Conservation (phyloP, 768 basidiomycete species). For the Boletus edulis region DNA sequence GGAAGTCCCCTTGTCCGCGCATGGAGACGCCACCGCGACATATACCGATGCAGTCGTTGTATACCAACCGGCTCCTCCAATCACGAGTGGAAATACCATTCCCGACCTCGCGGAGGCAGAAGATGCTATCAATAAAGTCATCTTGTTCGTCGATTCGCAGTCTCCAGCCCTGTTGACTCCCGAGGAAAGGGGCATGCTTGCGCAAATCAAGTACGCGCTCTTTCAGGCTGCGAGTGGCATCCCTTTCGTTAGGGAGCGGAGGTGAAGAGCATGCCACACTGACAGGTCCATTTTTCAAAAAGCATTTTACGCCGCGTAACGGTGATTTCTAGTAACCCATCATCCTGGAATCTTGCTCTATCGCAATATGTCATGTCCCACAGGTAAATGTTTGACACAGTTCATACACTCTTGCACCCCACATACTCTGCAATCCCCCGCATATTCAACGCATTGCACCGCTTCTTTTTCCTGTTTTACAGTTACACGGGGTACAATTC, state of each 20-base stretch:
- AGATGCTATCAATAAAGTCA: constrained; percentile 51
- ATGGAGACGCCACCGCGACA: constrained; percentile 19
- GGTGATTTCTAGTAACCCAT: constrained; percentile 13
- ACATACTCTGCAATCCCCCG: constrained; percentile 17
- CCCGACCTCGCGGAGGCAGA: constrained; percentile 52
- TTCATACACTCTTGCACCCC: constrained; percentile 22
- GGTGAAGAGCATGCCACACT: constrained; percentile 16
- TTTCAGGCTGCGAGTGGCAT: constrained; percentile 46
- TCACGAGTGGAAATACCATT: constrained; percentile 30
- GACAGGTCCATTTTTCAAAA: constrained; percentile 15
- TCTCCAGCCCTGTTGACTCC: constrained; percentile 28
- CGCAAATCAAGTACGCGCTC: constrained; percentile 49
- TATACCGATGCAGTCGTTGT: constrained; percentile 31
- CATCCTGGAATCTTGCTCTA: constrained; percentile 9
- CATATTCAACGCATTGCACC: constrained; percentile 22
- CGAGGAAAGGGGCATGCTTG: constrained; percentile 41
- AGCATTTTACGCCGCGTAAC: constrained; percentile 13
- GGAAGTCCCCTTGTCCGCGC: constrained; percentile 28
- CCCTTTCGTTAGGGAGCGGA: constrained; percentile 34
- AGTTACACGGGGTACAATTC: constrained; percentile 15
- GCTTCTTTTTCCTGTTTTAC: constrained; percentile 6
- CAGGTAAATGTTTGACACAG: constrained; percentile 18
- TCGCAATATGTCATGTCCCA: constrained; percentile 15
- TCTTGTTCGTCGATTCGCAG: constrained; percentile 49
- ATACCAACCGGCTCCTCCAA: constrained; percentile 33